Conservation (phyloP, 192 early-diverging fungal species). For the Rhizophagus prolifer region DNA sequence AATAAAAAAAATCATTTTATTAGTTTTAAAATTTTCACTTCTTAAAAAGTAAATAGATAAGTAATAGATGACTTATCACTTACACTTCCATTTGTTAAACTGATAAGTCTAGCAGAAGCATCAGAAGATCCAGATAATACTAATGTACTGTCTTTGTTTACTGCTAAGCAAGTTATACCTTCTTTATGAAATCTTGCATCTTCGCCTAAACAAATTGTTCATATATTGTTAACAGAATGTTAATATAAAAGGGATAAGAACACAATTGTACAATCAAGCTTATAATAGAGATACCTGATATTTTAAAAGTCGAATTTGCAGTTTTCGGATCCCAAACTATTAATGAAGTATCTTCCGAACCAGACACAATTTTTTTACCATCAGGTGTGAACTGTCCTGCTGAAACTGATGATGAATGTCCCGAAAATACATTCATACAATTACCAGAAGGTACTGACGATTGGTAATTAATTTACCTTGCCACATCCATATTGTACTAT, state of each 20-base stretch:
- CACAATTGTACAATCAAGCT: neutral
- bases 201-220: slow-evolving; percentile 39
- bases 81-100: slow-evolving; percentile 69
- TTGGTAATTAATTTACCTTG: slow-evolving; percentile 26
- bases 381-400: slow-evolving; percentile 89
- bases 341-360: slow-evolving; percentile 78
- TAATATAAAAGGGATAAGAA: neutral
- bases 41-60: too few relatives aligned
- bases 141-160: slow-evolving; percentile 74
- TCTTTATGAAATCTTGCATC: slow-evolving; percentile 87
- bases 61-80: slow-evolving; percentile 24
- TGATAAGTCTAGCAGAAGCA: slow-evolving; percentile 74
- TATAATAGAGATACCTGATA: slow-evolving; percentile 42
- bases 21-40: too few relatives aligned
- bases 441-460: slow-evolving; percentile 69
- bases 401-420: slow-evolving; percentile 81
- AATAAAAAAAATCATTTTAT: too few relatives aligned
- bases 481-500: slow-evolving; percentile 98
- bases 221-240: neutral
- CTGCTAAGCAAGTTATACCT: slow-evolving; percentile 70
- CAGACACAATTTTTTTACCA: slow-evolving; percentile 84
- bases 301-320: slow-evolving; percentile 60
- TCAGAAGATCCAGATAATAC: slow-evolving; percentile 84
- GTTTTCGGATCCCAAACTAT: slow-evolving; percentile 95
- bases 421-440: slow-evolving; percentile 93